A percentile compares a stretch with the other conserved stretches of the same genome.
These are phyloP conservation scores for Mortierella hygrophila DNA, from an alignment of 192 early-diverging fungal genomes.

Conservation along the genomic window DNA sequence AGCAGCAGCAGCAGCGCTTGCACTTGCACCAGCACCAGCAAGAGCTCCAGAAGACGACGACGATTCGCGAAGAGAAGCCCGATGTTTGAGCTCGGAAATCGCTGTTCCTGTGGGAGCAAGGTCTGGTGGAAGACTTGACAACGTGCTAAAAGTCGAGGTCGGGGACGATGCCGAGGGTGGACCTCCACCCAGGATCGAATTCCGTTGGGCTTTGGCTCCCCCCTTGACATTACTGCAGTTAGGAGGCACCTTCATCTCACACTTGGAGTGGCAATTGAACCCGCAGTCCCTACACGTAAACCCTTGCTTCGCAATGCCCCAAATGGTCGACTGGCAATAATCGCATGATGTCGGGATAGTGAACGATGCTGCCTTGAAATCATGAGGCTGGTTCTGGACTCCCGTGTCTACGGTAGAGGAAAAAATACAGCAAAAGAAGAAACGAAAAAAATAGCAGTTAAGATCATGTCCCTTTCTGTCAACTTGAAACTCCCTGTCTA, in stretches of 20 bases:
- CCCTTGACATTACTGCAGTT: conserved; percentile 72
- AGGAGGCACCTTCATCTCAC: conserved; percentile 83
- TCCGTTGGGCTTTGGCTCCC: conserved; percentile 58
- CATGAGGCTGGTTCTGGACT: conserved; percentile 65
- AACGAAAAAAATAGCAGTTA: background rate
- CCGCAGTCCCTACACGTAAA: conserved; percentile 76
- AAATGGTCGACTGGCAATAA: conserved; percentile 80
- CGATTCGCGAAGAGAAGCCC: background rate
- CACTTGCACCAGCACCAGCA: background rate
- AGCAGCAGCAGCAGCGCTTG: too few relatives aligned
- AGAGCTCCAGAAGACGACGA: background rate
- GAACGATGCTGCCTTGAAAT: conserved; percentile 78
- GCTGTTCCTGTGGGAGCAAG: conserved; percentile 36
- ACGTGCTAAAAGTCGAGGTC: conserved; percentile 35
- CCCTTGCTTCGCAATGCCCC: conserved; percentile 83
- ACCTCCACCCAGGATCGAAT: conserved; percentile 10
- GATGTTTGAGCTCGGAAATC: conserved; percentile 35
- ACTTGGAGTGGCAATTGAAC: conserved; percentile 83
- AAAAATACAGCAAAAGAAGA: background rate
- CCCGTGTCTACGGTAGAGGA: conserved; percentile 58
- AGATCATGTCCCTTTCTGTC: background rate
- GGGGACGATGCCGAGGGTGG: conserved; percentile 22
- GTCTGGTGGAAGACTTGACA: conserved; percentile 41
- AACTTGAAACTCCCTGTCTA: background rate
- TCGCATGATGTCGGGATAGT: conserved; percentile 83